Base-by-base conservation (phyloP, 495 filamentous ascomycete genomes). In the Jackrogersella minutella region DNA sequence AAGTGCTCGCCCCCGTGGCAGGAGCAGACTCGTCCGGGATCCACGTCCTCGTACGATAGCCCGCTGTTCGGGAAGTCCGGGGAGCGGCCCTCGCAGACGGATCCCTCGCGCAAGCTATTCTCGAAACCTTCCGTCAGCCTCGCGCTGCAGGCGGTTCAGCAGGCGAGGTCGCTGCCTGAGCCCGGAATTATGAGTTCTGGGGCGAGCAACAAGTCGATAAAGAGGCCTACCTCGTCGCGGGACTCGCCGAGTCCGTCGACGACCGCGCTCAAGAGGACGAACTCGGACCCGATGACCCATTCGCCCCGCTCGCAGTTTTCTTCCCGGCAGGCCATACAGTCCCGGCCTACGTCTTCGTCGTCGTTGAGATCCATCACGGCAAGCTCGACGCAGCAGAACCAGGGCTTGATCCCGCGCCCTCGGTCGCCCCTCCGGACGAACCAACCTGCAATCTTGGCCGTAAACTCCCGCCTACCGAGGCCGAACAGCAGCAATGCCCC, bases 401-500 rank as follows among this genome's bases (percentile, higher is more conserved):
- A 65, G 39, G n/a, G n/a, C n/a, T 56, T 68, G 11, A 34, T 21
- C 62, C 6, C 62, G 17, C 68, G 17, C 11, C 71, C 43, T 5
- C 68, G 41, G 57, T 64, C 71, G 4, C 67, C 41, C 8, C 55
- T 56, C 11, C 65, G 60, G 36, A 55, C 9, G 7, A 46, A 56
- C 17, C 68, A 55, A 26, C 59, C 58, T 53, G 36, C 19, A 51
- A 44, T 10, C 58, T 61, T 56, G 62, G 65, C 53, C 69, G 72
- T 13, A 58, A 75, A 2, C 54, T 62, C 80, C 0, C 79, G 79
- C 31, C 76, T 82, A 0, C 79, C 80, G 0, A 69, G 80, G 0
- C 79, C 77, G 26, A 30, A 30, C 6, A 70, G 76, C 1, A 69
- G 57, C 1, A 67, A 52, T 10, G 70, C 55, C 5, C 74, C 77